These are phyloP conservation scores for Cryoendolithus antarcticus DNA, from an alignment of 2,329 filamentous ascomycete species.

Conservation along the genomic window DNA sequence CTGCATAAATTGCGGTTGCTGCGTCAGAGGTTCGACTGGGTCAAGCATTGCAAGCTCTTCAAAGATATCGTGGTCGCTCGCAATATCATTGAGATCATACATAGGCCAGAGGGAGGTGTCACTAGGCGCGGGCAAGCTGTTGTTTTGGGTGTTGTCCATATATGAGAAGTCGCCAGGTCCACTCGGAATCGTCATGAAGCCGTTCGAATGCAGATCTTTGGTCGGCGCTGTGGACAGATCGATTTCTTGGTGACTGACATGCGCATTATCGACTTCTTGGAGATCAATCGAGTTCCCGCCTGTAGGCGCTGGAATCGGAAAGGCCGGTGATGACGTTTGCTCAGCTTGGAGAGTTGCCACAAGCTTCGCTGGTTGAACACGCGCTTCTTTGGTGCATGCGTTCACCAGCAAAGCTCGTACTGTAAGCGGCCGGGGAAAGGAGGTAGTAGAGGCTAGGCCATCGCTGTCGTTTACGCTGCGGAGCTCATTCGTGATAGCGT, in stretches of 20 bases:
- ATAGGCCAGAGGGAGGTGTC: no score
- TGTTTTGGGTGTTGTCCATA: no score
- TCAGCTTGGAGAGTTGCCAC: slow-evolving; percentile 7
- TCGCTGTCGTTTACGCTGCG: slow-evolving; percentile 1
- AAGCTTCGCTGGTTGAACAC: slow-evolving; percentile 18
- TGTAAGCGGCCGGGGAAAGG: slow-evolving; percentile 1
- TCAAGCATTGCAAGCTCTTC: slow-evolving; percentile 47
- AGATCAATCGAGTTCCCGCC: no score
- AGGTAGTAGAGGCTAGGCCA: no score
- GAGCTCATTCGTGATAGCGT: slow-evolving; percentile 29
- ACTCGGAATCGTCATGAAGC: slow-evolving; percentile 4
- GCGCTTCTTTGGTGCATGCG: slow-evolving; percentile 6
- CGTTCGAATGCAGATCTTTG: neutral
- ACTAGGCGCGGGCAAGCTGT: no score
- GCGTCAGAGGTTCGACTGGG: slow-evolving; percentile 37
- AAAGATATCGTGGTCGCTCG: slow-evolving; percentile 32
- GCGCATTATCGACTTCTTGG: no score
- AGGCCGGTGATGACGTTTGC: no score
- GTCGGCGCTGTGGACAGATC: no score
- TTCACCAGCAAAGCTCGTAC: slow-evolving; percentile 11
- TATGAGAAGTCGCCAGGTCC: slow-evolving; percentile 4
- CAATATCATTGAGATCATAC: no score
- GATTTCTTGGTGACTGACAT: no score
- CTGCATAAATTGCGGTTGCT: slow-evolving; percentile 52
- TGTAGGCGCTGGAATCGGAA: no score